Evolutionary conservation across 495 filamentous ascomycete species (phyloP).

Genomic region (Daldinia loculata): DNA sequence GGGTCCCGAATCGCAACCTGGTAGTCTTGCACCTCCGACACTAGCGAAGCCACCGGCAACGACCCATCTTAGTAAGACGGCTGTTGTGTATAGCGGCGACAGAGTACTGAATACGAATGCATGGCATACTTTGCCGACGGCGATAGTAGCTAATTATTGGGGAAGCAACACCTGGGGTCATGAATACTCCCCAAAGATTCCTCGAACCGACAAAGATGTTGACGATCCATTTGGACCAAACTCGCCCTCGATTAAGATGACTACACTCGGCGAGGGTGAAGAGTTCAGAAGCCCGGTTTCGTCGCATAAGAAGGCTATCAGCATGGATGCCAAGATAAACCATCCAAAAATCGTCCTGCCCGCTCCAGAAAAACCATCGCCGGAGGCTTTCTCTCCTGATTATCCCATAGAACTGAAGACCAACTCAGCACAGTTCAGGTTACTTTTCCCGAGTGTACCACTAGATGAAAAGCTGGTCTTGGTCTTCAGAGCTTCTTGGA

Average conservation of each 20-base stretch:
- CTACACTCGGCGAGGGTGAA: conserved; percentile 48
- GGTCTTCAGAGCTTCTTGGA: conserved; percentile 66
- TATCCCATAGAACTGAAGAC: conserved; percentile 85
- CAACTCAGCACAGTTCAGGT: conserved; percentile 91
- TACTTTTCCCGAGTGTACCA: conserved; percentile 84
- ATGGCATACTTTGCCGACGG: conserved; percentile 77
- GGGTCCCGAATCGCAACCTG: conserved; percentile 52
- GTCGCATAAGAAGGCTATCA: conserved; percentile 82
- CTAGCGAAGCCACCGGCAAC: conserved; percentile 85
- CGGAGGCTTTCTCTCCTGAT: conserved; percentile 74
- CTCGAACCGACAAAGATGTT: conserved; percentile 49
- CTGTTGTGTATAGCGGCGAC: conserved; percentile 82
- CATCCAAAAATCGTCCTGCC: conserved; percentile 51
- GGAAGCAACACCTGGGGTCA: conserved; percentile 86
- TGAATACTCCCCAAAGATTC: conserved; percentile 64
- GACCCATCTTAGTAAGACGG: conserved; percentile 87
- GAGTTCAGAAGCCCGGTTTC: conserved; percentile 36
- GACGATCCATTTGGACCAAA: conserved; percentile 59
- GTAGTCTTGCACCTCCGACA: conserved; percentile 81
- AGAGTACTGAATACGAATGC: conserved; percentile 69
- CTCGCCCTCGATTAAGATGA: conserved; percentile 48
- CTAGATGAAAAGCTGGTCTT: conserved; percentile 80
- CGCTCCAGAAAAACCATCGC: conserved; percentile 48
- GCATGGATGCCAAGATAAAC: conserved; percentile 69
- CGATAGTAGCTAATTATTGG: conserved; percentile 92